Conservation (phyloP, 768 basidiomycete genomes). For the Chalciporus pseudorubinellus region DNA sequence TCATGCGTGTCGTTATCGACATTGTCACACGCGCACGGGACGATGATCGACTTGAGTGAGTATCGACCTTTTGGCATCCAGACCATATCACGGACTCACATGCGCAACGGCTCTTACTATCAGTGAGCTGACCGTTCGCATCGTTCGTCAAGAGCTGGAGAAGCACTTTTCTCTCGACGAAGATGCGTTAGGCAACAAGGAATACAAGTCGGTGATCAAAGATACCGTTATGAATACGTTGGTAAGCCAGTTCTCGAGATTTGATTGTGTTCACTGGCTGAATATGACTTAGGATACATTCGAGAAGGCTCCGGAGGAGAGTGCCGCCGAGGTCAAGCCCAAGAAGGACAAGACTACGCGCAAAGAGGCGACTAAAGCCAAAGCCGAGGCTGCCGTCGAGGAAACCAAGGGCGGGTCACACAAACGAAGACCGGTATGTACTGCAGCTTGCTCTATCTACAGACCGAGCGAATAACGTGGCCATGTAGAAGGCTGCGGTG, state of each 20-base stretch:
- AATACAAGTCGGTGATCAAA: conserved; percentile 50
- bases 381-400: background rate
- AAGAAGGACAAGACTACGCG: conserved; percentile 12
- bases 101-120: conserved; percentile 1
- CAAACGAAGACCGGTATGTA: conserved; percentile 16
- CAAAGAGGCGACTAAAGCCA: background rate
- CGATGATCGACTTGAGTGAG: conserved; percentile 22
- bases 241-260: conserved; percentile 5
- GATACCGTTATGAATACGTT: conserved; percentile 16
- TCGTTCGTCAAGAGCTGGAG: conserved; percentile 53
- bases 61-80: background rate
- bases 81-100: background rate
- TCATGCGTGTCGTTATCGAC: conserved; percentile 19
- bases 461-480: background rate
- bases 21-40: conserved; percentile 23
- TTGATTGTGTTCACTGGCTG: background rate
- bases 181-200: conserved; percentile 41
- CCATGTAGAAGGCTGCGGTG: background rate
- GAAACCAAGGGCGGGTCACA: conserved; percentile 3
- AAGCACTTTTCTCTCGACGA: conserved; percentile 40
- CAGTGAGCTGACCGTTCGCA: conserved; percentile 43
- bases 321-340: background rate
- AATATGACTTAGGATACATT: conserved; percentile 9
- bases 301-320: conserved; percentile 3
- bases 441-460: background rate